Conservation (phyloP, 192 early-diverging fungal species). For the Rhizophagus sp. region DNA sequence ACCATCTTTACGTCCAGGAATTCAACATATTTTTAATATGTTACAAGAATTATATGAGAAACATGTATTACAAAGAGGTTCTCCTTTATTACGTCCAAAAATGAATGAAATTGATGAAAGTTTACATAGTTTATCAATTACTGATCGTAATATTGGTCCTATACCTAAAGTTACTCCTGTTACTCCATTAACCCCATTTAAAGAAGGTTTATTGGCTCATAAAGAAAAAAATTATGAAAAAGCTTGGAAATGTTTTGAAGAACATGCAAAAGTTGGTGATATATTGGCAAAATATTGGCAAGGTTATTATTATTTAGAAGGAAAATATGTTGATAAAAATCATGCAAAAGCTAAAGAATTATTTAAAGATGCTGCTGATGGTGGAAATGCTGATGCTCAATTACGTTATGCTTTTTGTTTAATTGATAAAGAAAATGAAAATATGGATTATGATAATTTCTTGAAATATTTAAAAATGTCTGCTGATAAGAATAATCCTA, state of each 20-base stretch:
- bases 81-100: too few species aligned
- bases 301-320: slow-evolving; percentile 25
- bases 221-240: neutral
- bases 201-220: neutral
- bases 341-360: neutral
- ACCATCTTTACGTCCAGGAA: neutral
- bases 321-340: neutral
- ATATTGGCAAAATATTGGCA: slow-evolving; percentile 18
- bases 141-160: neutral
- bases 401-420: slow-evolving; percentile 21
- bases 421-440: neutral
- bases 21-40: neutral
- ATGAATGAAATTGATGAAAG: neutral
- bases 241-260: slow-evolving; percentile 26
- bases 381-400: slow-evolving; percentile 23
- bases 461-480: neutral
- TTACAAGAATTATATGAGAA: neutral
- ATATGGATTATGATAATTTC: neutral
- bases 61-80: neutral
- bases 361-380: slow-evolving; percentile 17
- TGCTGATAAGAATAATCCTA: neutral
- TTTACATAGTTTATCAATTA: neutral
- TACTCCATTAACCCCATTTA: neutral
- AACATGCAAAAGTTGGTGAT: slow-evolving; percentile 11
- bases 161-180: too few species aligned